Evolutionary conservation across 805 yeast genomes (phyloP), one percentile per base, ranked within the genome.

Genomic region (Brettanomyces bruxellensis): DNA sequence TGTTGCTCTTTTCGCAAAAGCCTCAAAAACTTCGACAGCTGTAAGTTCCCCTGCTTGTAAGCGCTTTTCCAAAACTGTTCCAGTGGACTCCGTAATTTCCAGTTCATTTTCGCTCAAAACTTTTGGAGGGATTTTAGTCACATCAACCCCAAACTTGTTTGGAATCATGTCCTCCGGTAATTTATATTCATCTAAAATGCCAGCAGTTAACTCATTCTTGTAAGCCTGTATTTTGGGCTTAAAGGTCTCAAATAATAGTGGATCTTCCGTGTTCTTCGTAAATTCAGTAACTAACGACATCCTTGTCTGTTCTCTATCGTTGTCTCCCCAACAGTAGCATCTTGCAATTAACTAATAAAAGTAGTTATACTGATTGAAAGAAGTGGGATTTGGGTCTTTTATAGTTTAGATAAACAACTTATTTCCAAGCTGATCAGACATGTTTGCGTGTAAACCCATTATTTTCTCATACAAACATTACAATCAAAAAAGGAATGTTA

Each of bases 1-100:
- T 3, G 69, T 65, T 1, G 75, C 75, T 40, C 77, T 62, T 36
- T 71, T 68, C 18, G 73, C 72, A 55, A 63, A 74, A 1, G 78
- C 77, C 52, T 64, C 64, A 53, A 65, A 64, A 35, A 68, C 73
- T 44, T 64, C 66, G 13, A 70, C 75, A 1, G 75, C 48, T 4
- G 70, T 55, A 47, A 65, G 57, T 44, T 64, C 57, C 3, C 74
- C 73, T 8, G 48, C 46, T 5, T 71, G 67, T 23, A 73, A 59
- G 43, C 62, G 54, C 11, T 47, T 55, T 18, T 55, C 61, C 44
- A 73, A 56, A 7, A 50, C 58, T 5, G 51, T 48, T 28, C 65
- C 68, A 9, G 69, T 45, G 4, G 65, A 55, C 47, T 69, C 74
- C 24, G 77, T 73, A 47, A 73, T 71, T 13, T 50, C 62, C 39